Evolutionary conservation across 2,329 filamentous ascomycete genomes (phyloP), one percentile per base, ranked within the genome.

Genomic region (Talaromyces marneffei): DNA sequence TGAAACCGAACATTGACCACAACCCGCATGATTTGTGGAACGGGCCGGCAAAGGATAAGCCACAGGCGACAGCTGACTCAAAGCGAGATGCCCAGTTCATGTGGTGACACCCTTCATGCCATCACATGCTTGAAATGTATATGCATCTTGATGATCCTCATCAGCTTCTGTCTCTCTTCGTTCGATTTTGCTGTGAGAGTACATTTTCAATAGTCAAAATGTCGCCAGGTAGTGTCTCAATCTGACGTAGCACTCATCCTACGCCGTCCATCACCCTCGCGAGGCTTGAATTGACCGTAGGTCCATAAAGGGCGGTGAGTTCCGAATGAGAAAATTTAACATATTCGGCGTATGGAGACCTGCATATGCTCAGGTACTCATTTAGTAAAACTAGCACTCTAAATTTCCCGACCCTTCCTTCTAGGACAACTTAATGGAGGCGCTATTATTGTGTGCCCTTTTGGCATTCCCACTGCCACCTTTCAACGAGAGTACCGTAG

Each of bases 291-390:
- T 29, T 27, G 56, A 58, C 40, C n/a, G 23, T 37, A 29, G 56
- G 14, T 16, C 31, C 31, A 50, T 50, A 56, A 61, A 61, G 60
- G 46, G 60, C 60, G 60, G 60, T 61, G 60, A 57, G 54, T 33
- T 57, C 12, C 48, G 18, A 61, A 25, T 53, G 33, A 31, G 31
- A 54, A 23, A 39, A 25, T 27, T 58, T 37, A 33, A 46, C 60
- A 42, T 20, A 54, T n/a, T 59, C 10, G 57, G 57, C 57, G 57
- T 42, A 61, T 50, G 60, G 46, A 52, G 60, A 61, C 60, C 60
- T 61, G 60, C 60, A 61, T 59, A 39, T 61, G 46, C 27, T 20
- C 54, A 53, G 29, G 18, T 61, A 27, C 54, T 48, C 37, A 53
- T 57, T 57, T 53, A 61, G 54, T 57, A 48, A 57, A 56, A 27